Base-by-base conservation (phyloP, 2,329 filamentous ascomycete genomes). In the Tolypocladium cylindrosporum region DNA sequence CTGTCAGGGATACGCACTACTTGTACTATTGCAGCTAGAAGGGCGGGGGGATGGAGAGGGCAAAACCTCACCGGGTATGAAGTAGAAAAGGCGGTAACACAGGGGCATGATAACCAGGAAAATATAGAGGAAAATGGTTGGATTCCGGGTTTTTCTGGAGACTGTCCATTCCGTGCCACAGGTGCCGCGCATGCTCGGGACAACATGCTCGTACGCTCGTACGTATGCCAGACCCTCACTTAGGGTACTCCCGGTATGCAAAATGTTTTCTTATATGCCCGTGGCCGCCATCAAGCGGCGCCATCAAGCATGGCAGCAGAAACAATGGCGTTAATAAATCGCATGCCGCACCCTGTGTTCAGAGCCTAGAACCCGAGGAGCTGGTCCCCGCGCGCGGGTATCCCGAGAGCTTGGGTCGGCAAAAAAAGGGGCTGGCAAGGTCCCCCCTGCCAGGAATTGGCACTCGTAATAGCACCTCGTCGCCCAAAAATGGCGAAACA, bases 371-470 rank as follows among this genome's bases (percentile, higher is more conserved):
- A 66, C 65, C 68, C 68, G 64, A 65, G 55, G 62, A 61, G 67
- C 61, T 67, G 69, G 69, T 66, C 64, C 65, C n/a, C 56, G 9
- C 54, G 54, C 54, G 56, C 27, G 48, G 55, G 53, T 62, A 68
- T 65, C 66, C 69, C 69, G 69, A 70, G 63, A 60, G 64, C 64
- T 64, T 68, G 69, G 69, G 67, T 71, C 69, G 68, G 69, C 62
- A 70, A 70, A 65, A 65, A 64, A 61, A 67, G 65, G 64, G 63
- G 64, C 59, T 62, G 63, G 62, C 68, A 64, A 67, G 68, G 67
- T 57, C 62, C 21, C 67, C 67, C 66, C 61, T 67, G 65, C 13
- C 36, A 43, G 58, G 48, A 10, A 53, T 10, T 55, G 41, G 48
- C 31, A 34, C 31, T 9, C 31, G 31, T 31, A 31, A 31, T 31